Evolutionary conservation across 352 stramenopile species (phyloP).

Genomic region (Plasmopara halstedii): DNA sequence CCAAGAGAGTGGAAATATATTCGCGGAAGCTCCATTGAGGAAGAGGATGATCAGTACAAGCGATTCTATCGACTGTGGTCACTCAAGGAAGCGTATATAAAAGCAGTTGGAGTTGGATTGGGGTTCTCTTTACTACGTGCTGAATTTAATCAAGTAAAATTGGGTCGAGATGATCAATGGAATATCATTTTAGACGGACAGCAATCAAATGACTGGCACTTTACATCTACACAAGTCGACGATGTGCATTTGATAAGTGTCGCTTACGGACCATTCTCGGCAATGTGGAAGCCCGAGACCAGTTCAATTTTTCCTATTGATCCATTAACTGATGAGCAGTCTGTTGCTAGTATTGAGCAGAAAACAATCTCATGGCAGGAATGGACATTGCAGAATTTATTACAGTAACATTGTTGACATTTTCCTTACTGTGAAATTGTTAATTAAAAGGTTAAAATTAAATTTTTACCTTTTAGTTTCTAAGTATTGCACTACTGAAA

Average conservation of each 20-base stretch:
- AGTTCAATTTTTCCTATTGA: conserved; percentile 34
- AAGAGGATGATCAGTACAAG: conserved; percentile 23
- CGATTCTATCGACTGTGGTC: conserved; percentile 69
- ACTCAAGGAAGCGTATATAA: conserved; percentile 73
- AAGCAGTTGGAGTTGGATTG: conserved; percentile 63
- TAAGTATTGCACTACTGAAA: too few species aligned
- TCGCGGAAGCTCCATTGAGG: conserved; percentile 1
- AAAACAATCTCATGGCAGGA: conserved; percentile 9
- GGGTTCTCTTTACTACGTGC: conserved; percentile 47
- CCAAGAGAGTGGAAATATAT: conserved; percentile 55
- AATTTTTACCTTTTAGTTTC: too few species aligned
- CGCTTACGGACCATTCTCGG: conserved; percentile 32
- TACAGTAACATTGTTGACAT: not conserved
- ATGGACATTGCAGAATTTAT: conserved; percentile 14
- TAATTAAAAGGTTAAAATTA: too few species aligned
- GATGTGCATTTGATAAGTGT: conserved; percentile 36
- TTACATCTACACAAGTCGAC: conserved; percentile 29
- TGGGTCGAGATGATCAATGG: conserved; percentile 18
- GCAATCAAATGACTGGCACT: conserved; percentile 32
- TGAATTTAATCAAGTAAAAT: conserved; percentile 28
- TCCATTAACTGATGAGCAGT: not conserved
- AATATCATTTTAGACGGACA: conserved; percentile 34
- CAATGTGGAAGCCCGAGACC: conserved; percentile 33
- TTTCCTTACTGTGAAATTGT: too few species aligned
- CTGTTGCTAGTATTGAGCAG: not conserved